phyloP scores from a whole-genome alignment of 2,329 filamentous ascomycete genomes.

The Fusarium pilosicola region DNA sequence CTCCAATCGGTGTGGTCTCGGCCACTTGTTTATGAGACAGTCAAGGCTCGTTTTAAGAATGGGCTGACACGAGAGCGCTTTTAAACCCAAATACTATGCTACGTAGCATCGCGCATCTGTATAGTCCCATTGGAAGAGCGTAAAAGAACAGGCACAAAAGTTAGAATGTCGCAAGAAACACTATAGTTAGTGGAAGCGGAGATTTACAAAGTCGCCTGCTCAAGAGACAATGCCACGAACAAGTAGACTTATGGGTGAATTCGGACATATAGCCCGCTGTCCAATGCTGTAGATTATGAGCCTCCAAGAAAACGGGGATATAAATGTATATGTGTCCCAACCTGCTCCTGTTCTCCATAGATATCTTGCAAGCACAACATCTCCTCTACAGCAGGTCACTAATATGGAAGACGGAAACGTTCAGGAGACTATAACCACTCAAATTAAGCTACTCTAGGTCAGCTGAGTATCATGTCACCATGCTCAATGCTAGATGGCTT shows the following conservation, averaged over 20 bases:
- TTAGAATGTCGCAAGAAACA: background rate
- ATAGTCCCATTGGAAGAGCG: background rate
- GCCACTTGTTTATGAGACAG: background rate
- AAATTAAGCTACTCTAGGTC: constrained; percentile 37
- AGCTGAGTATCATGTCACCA: constrained; percentile 24
- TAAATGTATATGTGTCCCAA: background rate
- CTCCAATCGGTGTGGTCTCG: constrained; percentile 10
- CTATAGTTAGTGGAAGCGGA: background rate
- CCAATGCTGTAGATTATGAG: background rate
- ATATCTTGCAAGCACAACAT: background rate
- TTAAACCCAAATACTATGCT: constrained; percentile 6
- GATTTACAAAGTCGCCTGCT: background rate
- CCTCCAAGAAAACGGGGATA: background rate
- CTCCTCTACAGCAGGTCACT: constrained; percentile 2
- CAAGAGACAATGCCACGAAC: background rate
- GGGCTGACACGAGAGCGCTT: constrained; percentile 1
- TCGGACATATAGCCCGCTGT: background rate
- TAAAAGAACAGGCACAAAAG: background rate
- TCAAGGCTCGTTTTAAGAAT: constrained; percentile 1
- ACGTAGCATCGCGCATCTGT: constrained; percentile 12
- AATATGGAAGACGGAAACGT: background rate
- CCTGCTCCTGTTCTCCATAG: background rate
- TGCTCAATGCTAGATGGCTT: constrained; percentile 23
- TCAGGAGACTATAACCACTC: constrained; percentile 32
- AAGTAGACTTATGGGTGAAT: background rate